A percentile compares a stretch with the other conserved stretches of the same genome.
Evolutionary conservation across 805 yeast genomes (phyloP).

Genomic region (Candida krabiensis): DNA sequence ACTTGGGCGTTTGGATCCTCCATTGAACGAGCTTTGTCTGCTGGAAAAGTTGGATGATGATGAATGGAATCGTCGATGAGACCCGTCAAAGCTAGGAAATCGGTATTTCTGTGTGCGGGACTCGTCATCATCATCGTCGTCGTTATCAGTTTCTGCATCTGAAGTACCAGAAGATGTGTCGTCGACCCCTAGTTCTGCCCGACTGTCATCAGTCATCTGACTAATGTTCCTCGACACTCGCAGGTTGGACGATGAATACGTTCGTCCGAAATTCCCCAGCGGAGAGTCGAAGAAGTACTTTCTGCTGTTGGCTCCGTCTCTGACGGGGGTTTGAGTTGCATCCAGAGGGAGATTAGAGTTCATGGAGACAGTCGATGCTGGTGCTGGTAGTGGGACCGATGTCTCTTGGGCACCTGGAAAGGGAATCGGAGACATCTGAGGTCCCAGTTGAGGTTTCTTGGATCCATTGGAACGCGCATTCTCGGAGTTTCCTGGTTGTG

Average conservation of each 20-base stretch:
- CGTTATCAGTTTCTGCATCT: slow-evolving; percentile 8
- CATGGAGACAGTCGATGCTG: background rate
- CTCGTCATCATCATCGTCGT: slow-evolving; percentile 9
- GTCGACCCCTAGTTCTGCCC: slow-evolving; percentile 5
- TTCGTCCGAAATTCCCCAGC: slow-evolving; percentile 16
- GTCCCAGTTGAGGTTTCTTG: too few relatives aligned
- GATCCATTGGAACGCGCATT: too few relatives aligned
- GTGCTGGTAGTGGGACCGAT: too few relatives aligned
- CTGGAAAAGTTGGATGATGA: slow-evolving; percentile 18
- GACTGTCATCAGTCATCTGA: slow-evolving; percentile 3
- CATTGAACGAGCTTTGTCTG: slow-evolving; percentile 18
- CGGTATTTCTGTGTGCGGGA: slow-evolving; percentile 1
- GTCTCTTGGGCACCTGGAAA: too few relatives aligned
- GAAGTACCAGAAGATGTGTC: slow-evolving; percentile 13
- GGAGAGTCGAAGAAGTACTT: slow-evolving; percentile 23
- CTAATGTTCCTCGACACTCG: slow-evolving; percentile 20
- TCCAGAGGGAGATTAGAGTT: too few relatives aligned
- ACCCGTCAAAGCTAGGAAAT: slow-evolving; percentile 1
- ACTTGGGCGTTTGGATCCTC: slow-evolving; percentile 13
- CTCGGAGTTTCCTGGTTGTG: too few relatives aligned
- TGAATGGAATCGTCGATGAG: slow-evolving; percentile 9
- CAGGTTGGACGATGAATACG: slow-evolving; percentile 20
- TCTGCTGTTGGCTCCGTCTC: background rate
- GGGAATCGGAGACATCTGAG: too few relatives aligned
- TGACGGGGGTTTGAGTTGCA: too few relatives aligned